These are phyloP conservation scores for Bretschneidera sinensis DNA, from an alignment of 345 rosid genomes.

Conservation along the genomic window DNA sequence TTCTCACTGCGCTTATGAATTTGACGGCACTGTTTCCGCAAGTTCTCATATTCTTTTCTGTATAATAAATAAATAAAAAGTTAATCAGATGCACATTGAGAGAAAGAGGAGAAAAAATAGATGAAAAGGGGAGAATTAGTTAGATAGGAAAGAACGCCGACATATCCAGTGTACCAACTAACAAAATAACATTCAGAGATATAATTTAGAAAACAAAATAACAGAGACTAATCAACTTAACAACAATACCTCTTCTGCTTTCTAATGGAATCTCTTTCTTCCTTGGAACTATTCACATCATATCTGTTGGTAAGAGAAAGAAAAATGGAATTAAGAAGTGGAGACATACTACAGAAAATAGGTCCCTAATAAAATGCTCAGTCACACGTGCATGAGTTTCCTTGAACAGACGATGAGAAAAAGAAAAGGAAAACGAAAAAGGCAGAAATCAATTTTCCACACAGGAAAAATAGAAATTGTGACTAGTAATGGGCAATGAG, in stretches of 20 bases:
- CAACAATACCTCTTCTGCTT: slow-evolving; percentile 53
- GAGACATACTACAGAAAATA: not conserved
- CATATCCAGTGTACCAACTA: slow-evolving; percentile 14
- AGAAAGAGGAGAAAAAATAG: not conserved
- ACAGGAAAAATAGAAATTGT: not conserved
- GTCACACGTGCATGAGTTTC: not conserved
- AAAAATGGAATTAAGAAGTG: slow-evolving; percentile 4
- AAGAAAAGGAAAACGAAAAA: not conserved
- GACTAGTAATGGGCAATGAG: not conserved
- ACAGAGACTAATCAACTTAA: slow-evolving; percentile 9
- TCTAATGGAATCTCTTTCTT: slow-evolving; percentile 52
- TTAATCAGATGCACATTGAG: slow-evolving; percentile 9
- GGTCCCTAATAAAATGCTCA: not conserved
- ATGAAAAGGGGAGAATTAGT: not conserved
- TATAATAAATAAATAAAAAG: slow-evolving; percentile 15
- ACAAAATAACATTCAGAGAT: slow-evolving; percentile 1
- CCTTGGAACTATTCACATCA: slow-evolving; percentile 58
- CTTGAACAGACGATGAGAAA: not conserved
- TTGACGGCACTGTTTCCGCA: slow-evolving; percentile 54
- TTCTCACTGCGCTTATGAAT: slow-evolving; percentile 33
- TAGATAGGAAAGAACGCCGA: slow-evolving; percentile 2
- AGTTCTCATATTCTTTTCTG: slow-evolving; percentile 68
- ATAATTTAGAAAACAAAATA: slow-evolving; percentile 9
- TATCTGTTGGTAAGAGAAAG: slow-evolving; percentile 42
- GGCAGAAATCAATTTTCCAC: not conserved